Evolutionary conservation across 2,329 filamentous ascomycete genomes (phyloP).

Genomic region (Dryadomyces sulphureus): DNA sequence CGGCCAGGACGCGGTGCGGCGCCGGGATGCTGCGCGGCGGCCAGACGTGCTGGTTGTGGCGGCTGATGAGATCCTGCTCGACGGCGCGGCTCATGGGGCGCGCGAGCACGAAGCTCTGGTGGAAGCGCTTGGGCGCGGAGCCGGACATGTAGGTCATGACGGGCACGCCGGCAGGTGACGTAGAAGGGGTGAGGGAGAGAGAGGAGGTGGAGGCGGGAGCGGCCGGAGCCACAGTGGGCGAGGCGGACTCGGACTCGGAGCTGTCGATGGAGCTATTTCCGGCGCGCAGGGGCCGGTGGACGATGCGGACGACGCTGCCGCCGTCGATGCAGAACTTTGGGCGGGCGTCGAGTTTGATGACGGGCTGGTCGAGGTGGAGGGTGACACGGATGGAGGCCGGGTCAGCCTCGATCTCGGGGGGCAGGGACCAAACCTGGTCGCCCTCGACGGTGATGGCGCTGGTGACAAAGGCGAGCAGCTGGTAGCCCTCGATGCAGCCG

Average conservation of each 20-base stretch:
- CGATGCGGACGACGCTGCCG: neutral
- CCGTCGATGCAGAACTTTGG: neutral
- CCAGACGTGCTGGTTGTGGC: conserved; percentile 41
- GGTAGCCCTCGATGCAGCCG: conserved; percentile 68
- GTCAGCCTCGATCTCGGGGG: neutral
- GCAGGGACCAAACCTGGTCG: neutral
- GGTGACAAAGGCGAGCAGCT: conserved; percentile 25
- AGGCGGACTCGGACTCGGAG: no score
- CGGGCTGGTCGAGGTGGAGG: conserved; percentile 61
- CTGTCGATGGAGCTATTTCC: neutral
- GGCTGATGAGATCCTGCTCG: conserved; percentile 8
- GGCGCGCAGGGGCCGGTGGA: neutral
- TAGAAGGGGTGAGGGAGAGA: neutral
- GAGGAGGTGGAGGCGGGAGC: neutral
- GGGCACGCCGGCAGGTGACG: conserved; percentile 24
- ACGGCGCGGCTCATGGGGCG: conserved; percentile 27
- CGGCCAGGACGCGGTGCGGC: conserved; percentile 31
- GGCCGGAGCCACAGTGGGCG: neutral
- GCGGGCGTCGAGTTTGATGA: conserved; percentile 38
- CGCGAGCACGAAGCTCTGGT: conserved; percentile 55
- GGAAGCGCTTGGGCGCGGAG: conserved; percentile 23
- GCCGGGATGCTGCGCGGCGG: conserved; percentile 59
- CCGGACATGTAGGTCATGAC: conserved; percentile 31
- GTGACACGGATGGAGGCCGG: conserved; percentile 24
- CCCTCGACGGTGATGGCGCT: neutral